Conservation (phyloP, 345 rosid species). For the Combretum micranthum region DNA sequence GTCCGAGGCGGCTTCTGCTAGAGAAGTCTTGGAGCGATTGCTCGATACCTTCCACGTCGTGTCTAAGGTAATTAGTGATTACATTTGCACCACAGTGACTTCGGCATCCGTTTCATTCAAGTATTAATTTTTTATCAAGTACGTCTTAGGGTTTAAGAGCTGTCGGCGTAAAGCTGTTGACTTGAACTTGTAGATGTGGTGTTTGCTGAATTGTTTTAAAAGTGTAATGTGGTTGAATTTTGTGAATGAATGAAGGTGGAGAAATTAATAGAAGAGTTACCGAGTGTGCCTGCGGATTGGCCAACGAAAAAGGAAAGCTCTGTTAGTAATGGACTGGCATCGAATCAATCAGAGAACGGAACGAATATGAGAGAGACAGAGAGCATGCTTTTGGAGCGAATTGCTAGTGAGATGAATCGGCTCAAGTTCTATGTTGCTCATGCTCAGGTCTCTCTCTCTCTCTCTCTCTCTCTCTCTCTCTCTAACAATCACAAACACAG, state of each 20-base stretch:
- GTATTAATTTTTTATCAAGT: background rate
- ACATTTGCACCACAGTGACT: background rate
- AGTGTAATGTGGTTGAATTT: background rate
- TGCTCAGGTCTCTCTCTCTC: conserved; percentile 70
- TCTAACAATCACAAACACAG: background rate
- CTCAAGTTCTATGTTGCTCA: conserved; percentile 88
- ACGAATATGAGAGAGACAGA: conserved; percentile 82
- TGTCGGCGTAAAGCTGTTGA: too few relatives aligned
- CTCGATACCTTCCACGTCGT: conserved; percentile 94
- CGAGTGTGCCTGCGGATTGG: conserved; percentile 76
- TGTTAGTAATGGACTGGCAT: conserved; percentile 29
- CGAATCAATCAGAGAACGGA: conserved; percentile 57
- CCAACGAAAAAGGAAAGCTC: conserved; percentile 40
- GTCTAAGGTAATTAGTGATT: conserved; percentile 76
- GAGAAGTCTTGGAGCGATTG: conserved; percentile 80
- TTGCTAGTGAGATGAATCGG: conserved; percentile 98
- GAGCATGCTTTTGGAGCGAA: conserved; percentile 95
- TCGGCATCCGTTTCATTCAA: background rate
- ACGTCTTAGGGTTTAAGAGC: background rate
- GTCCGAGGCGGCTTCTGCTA: conserved; percentile 84
- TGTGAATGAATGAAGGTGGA: conserved; percentile 55
- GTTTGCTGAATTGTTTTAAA: background rate
- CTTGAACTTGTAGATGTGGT: too few relatives aligned
- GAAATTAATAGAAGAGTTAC: conserved; percentile 90
- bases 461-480: conserved; percentile 1